phyloP scores from a whole-genome alignment of 2,329 filamentous ascomycete genomes.

The Aspergillus flavus region DNA sequence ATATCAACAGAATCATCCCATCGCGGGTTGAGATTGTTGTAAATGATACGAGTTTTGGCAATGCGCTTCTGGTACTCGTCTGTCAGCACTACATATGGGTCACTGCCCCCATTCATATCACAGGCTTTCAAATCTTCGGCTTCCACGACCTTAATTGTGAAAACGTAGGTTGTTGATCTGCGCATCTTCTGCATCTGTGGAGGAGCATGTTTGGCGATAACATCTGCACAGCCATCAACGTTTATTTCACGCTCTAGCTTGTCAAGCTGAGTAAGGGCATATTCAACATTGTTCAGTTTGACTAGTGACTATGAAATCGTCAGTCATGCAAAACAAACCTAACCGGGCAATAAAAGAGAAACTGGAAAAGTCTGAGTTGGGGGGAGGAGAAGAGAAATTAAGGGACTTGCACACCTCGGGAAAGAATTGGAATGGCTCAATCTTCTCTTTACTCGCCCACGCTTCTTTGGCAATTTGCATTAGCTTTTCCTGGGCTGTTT shows the following conservation, averaged over 20 bases:
- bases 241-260: slow-evolving; percentile 87
- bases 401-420: slow-evolving; percentile 66
- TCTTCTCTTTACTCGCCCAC: slow-evolving; percentile 87
- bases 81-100: slow-evolving; percentile 94
- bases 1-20: slow-evolving; percentile 99
- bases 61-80: slow-evolving; percentile 98
- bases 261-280: slow-evolving; percentile 88
- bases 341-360: not conserved
- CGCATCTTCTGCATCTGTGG: slow-evolving; percentile 68
- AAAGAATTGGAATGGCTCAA: slow-evolving; percentile 96
- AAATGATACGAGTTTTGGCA: slow-evolving; percentile 90
- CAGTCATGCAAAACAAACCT: slow-evolving; percentile 6
- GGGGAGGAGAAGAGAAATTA: not conserved
- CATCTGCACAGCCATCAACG: slow-evolving; percentile 83
- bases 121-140: slow-evolving; percentile 98
- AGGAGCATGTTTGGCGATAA: slow-evolving; percentile 74
- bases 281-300: slow-evolving; percentile 97
- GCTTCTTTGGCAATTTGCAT: slow-evolving; percentile 92
- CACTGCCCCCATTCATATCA: slow-evolving; percentile 89
- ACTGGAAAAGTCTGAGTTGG: not conserved
- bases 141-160: slow-evolving; percentile 98
- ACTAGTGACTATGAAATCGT: slow-evolving; percentile 74
- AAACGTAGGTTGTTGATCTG: slow-evolving; percentile 85
- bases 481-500: slow-evolving; percentile 88
- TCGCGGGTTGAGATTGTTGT: slow-evolving; percentile 85